These are phyloP conservation scores for Globisporangium okanoganense DNA, from an alignment of 352 stramenopile species.

Conservation along the genomic window DNA sequence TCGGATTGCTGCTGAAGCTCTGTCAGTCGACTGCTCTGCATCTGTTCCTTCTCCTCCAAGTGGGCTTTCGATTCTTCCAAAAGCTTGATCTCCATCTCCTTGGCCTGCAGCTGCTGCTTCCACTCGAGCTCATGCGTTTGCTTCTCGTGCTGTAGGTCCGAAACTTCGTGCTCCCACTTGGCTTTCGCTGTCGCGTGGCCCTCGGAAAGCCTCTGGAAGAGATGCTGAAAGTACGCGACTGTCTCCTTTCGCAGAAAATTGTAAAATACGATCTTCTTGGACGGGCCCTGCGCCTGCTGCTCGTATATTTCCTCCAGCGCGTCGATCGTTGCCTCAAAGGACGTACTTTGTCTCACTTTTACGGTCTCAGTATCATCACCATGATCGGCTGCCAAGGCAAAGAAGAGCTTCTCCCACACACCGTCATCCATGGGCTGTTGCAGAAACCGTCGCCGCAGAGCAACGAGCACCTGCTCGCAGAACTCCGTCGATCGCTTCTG, in stretches of 20 bases:
- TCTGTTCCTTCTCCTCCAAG: conserved; percentile 50
- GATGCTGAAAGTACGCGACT: conserved; percentile 42
- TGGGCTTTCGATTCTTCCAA: conserved; percentile 43
- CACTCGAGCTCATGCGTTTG: conserved; percentile 36
- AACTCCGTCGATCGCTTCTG: conserved; percentile 54
- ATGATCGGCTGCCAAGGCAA: background rate
- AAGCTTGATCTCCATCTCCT: conserved; percentile 38
- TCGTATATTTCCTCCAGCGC: conserved; percentile 59
- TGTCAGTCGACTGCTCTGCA: conserved; percentile 31
- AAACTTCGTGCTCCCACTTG: conserved; percentile 24
- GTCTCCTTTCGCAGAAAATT: conserved; percentile 59
- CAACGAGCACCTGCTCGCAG: conserved; percentile 43
- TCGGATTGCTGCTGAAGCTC: conserved; percentile 37
- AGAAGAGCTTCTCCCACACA: conserved; percentile 32
- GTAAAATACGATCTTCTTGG: conserved; percentile 67
- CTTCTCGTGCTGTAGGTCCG: conserved; percentile 36
- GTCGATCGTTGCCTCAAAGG: conserved; percentile 38
- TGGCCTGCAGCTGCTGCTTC: conserved; percentile 41
- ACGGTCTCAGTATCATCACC: conserved; percentile 9
- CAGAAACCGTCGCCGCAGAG: conserved; percentile 34
- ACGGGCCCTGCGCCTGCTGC: conserved; percentile 45
- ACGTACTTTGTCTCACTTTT: conserved; percentile 1
- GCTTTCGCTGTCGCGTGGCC: conserved; percentile 20
- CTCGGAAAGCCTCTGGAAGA: conserved; percentile 38
- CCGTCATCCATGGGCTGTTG: conserved; percentile 34